phyloP scores from a whole-genome alignment of 2,329 filamentous ascomycete genomes.

The Elsinoe australis region DNA sequence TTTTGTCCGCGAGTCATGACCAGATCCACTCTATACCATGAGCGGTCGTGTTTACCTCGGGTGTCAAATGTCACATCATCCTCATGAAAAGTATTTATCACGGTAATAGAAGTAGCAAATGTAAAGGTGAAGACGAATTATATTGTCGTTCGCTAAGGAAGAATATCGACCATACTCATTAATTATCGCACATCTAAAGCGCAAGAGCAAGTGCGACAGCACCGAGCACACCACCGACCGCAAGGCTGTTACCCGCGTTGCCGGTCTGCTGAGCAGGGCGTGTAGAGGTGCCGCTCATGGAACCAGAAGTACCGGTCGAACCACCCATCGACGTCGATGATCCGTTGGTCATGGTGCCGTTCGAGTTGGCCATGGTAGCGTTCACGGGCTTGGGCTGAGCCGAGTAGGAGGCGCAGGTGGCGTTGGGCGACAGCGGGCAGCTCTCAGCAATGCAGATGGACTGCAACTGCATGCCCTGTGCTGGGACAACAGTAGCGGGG shows the following conservation, averaged over 20 bases:
- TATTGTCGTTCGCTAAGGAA: too few relatives aligned
- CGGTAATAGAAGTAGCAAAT: too few relatives aligned
- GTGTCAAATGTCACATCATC: too few relatives aligned
- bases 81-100: too few relatives aligned
- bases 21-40: slow-evolving; percentile 11
- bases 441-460: slow-evolving; percentile 48
- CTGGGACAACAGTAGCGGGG: slow-evolving; percentile 39
- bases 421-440: slow-evolving; percentile 43
- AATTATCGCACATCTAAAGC: slow-evolving; percentile 4
- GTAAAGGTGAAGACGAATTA: too few relatives aligned
- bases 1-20: slow-evolving; percentile 10
- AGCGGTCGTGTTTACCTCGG: neutral
- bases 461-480: slow-evolving; percentile 44
- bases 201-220: slow-evolving; percentile 9
- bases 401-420: slow-evolving; percentile 43
- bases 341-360: slow-evolving; percentile 11
- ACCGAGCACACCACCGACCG: slow-evolving; percentile 11
- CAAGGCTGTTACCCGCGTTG: slow-evolving; percentile 9
- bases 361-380: slow-evolving; percentile 16
- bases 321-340: slow-evolving; percentile 4
- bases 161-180: too few relatives aligned
- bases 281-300: slow-evolving; percentile 3
- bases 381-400: slow-evolving; percentile 20
- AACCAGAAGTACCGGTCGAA: neutral
- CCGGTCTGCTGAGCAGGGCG: slow-evolving; percentile 7